Conservation (phyloP, 805 yeast species). For the Yamadazyma laniorum region DNA sequence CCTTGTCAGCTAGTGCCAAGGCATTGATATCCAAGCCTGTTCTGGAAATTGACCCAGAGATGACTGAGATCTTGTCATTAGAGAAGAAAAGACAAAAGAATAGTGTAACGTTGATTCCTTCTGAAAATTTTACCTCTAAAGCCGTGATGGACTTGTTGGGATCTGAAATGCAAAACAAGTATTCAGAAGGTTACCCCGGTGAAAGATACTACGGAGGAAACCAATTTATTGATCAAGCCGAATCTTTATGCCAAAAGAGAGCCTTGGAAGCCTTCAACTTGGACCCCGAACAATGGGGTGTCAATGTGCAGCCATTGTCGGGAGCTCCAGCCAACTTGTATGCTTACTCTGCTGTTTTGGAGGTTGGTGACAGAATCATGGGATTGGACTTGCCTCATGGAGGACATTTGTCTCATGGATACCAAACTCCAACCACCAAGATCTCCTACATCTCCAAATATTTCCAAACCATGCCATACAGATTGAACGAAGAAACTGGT, state of each 20-base stretch:
- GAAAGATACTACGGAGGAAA: constrained; percentile 99
- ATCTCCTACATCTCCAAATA: constrained; percentile 95
- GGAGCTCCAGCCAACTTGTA: constrained; percentile 98
- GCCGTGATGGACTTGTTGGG: constrained; percentile 97
- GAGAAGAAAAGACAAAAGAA: constrained; percentile 91
- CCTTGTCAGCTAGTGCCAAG: constrained; percentile 65
- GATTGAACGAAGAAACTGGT: constrained; percentile 89
- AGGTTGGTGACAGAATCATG: constrained; percentile 95
- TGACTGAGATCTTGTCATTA: constrained; percentile 68
- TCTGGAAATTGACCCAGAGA: constrained; percentile 78
- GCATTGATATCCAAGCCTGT: constrained; percentile 62
- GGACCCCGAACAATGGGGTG: constrained; percentile 89
- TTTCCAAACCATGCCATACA: constrained; percentile 98
- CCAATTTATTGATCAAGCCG: constrained; percentile 93
- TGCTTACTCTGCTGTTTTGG: constrained; percentile 92
- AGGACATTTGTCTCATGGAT: constrained; percentile 98
- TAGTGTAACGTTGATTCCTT: constrained; percentile 91
- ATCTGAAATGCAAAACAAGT: constrained; percentile 97
- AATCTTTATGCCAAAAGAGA: constrained; percentile 87
- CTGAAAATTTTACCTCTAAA: constrained; percentile 95
- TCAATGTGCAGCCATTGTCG: constrained; percentile 92
- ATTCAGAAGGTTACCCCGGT: constrained; percentile 99
- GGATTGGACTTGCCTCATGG: constrained; percentile 98
- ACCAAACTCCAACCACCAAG: constrained; percentile 90
- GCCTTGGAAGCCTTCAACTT: constrained; percentile 87